Evolutionary conservation across 345 rosid genomes (phyloP).

Genomic region (Hypericum perforatum): DNA sequence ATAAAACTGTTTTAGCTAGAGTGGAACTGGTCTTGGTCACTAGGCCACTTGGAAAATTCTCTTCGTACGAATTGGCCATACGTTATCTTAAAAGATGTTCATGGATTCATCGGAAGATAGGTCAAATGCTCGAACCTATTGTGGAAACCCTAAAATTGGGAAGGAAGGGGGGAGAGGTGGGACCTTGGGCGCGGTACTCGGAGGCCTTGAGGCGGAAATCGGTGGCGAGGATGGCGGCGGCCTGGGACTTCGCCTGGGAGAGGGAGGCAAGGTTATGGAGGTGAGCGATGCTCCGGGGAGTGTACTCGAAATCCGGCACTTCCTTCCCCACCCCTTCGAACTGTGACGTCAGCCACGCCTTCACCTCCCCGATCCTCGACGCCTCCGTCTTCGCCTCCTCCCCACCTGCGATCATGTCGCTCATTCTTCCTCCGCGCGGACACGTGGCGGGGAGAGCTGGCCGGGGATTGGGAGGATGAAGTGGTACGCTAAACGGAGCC

Average conservation of each 20-base stretch:
- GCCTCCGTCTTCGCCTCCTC: conserved; percentile 38
- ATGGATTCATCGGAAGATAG: no score
- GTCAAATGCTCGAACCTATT: background rate
- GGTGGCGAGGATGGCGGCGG: conserved; percentile 74
- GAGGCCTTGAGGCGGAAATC: conserved; percentile 88
- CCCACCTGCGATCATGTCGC: conserved; percentile 27
- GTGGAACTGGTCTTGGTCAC: background rate
- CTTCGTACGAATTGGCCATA: no score
- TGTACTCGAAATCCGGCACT: conserved; percentile 74
- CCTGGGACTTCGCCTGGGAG: conserved; percentile 79
- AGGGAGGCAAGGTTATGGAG: conserved; percentile 61
- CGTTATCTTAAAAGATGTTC: no score
- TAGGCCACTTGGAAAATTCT: no score
- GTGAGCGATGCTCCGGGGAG: conserved; percentile 69
- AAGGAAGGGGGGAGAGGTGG: background rate
- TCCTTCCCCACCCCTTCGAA: conserved; percentile 78
- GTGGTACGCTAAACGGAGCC: no score
- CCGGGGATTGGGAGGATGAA: no score
- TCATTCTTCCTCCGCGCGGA: conserved; percentile 24
- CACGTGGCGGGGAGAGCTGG: no score
- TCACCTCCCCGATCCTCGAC: conserved; percentile 65
- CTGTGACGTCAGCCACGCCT: conserved; percentile 71
- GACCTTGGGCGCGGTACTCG: conserved; percentile 87
- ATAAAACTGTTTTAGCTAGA: no score
- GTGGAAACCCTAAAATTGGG: background rate